Base-by-base conservation (phyloP, 306 rosid genomes). In the Mimosa pudica region DNA sequence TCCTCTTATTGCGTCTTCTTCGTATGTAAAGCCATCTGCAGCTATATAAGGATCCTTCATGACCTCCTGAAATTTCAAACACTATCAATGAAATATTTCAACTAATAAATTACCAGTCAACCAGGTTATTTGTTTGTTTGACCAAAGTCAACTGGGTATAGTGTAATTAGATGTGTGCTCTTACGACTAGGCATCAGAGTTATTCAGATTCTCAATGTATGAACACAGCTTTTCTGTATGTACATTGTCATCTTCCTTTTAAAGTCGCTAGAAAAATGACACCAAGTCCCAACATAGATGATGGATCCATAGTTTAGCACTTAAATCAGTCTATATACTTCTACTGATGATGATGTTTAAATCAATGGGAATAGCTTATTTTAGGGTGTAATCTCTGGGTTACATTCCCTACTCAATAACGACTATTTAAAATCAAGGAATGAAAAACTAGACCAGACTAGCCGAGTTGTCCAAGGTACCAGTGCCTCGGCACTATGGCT, bases 21-120 rank as follows among this genome's bases (percentile, higher is more conserved):
- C 98, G 32, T 95, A 95, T 42, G 98, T 95, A 84, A 87, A 95
- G 44, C 98, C 98, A 88, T 95, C 98, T 46, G 98, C 98, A 41
- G 98, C 98, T 82, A 95, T 91, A 46, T 84, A 92, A 24, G 98
- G 98, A 85, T 95, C 92, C 55, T 82, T 80, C 97, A 95, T 91
- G 46, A 95, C 90, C 88, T 95, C 98, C 98, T 95, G 92, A 73
- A 83, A 83, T 75, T 80, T 77, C 80, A 82, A 81, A 82, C 78
- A 52, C 10, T 12, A 20, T 1, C 38, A 46, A 73, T 72, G 71
- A 44, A 41, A 41, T 3, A 41, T 41, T 41, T 38, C 54, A 67
- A 41, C 16, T 17, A 68, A 52, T 42, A 42, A 42, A 35, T 6
- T 66, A 41, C 3, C 13, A 7, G 30, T 42, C 52, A 68, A 18